Evolutionary conservation across 192 early-diverging fungal species (phyloP).

Genomic region (Allomyces macrogynus): DNA sequence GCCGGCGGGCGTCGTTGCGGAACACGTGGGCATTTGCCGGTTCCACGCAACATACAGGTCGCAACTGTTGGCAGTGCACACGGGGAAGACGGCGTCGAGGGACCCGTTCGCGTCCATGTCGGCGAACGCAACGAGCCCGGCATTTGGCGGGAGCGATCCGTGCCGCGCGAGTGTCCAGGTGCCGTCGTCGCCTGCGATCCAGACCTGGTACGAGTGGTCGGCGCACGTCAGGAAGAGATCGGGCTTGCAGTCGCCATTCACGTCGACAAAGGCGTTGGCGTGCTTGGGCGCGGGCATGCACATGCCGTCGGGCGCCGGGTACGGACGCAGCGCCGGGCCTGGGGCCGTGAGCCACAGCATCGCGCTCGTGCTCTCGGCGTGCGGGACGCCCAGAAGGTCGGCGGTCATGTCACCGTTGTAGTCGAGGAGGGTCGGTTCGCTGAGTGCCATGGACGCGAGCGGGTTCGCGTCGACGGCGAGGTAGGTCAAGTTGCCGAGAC

Average conservation of each 20-base stretch:
- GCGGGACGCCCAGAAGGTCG: slow-evolving; percentile 33
- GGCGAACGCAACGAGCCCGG: slow-evolving; percentile 67
- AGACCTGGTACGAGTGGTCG: slow-evolving; percentile 39
- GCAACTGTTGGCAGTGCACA: slow-evolving; percentile 28
- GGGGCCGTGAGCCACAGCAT: background rate
- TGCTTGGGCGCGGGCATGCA: slow-evolving; percentile 57
- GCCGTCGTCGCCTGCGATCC: slow-evolving; percentile 36
- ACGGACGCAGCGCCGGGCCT: slow-evolving; percentile 6
- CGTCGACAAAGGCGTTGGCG: slow-evolving; percentile 79
- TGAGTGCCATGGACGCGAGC: background rate
- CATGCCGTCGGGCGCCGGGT: slow-evolving; percentile 13
- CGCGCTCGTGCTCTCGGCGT: slow-evolving; percentile 7
- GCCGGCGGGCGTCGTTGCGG: slow-evolving; percentile 14
- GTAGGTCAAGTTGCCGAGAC: background rate
- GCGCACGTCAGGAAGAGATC: background rate
- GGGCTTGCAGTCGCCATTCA: slow-evolving; percentile 70
- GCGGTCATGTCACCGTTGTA: slow-evolving; percentile 37
- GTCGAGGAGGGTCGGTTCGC: slow-evolving; percentile 38
- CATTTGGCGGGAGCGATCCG: slow-evolving; percentile 34
- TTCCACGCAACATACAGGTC: slow-evolving; percentile 63
- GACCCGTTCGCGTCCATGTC: slow-evolving; percentile 87
- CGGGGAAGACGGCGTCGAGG: slow-evolving; percentile 60
- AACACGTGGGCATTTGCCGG: slow-evolving; percentile 58
- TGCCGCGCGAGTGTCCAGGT: slow-evolving; percentile 44
- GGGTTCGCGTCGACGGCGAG: background rate